Percentiles rank a stretch among this genome's conserved stretches.
Conservation (phyloP, 2,329 filamentous ascomycete species). For the Ophiostoma quercus region DNA sequence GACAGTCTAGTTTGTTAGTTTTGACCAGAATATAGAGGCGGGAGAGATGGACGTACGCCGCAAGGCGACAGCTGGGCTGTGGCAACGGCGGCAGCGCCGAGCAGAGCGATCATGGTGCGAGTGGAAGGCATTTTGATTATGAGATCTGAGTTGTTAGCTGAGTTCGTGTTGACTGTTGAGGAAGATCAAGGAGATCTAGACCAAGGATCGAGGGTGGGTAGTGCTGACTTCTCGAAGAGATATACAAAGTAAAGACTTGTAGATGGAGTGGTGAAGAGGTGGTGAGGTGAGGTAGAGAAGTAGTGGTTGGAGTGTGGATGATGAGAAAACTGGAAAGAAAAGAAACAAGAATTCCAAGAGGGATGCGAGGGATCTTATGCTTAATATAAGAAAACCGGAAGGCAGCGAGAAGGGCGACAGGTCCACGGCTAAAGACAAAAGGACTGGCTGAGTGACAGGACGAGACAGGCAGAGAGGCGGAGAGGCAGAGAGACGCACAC, state of each 20-base stretch:
- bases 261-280: conserved; percentile 1
- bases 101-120: conserved; percentile 33
- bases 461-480: background rate
- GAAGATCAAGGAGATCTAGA: background rate
- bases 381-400: conserved; percentile 15
- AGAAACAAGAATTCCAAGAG: conserved; percentile 7
- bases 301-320: background rate
- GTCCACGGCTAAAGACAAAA: no score
- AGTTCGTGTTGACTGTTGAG: background rate
- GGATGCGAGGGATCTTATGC: conserved; percentile 10
- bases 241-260: conserved; percentile 11
- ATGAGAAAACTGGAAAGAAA: conserved; percentile 15
- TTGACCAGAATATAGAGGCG: background rate
- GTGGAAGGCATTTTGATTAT: conserved; percentile 43
- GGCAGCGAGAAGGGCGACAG: background rate
- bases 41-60: conserved; percentile 40
- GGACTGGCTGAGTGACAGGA: background rate
- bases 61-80: conserved; percentile 45
- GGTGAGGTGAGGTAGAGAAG: background rate
- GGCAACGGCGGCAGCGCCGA: conserved; percentile 37
- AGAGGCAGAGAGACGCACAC: background rate
- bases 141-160: conserved; percentile 34
- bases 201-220: background rate
- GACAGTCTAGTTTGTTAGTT: conserved; percentile 35
- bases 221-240: conserved; percentile 15